Evolutionary conservation across 163 green algal species (phyloP), one percentile per base, ranked within the genome.

Genomic region (Chloromonas sp.): DNA sequence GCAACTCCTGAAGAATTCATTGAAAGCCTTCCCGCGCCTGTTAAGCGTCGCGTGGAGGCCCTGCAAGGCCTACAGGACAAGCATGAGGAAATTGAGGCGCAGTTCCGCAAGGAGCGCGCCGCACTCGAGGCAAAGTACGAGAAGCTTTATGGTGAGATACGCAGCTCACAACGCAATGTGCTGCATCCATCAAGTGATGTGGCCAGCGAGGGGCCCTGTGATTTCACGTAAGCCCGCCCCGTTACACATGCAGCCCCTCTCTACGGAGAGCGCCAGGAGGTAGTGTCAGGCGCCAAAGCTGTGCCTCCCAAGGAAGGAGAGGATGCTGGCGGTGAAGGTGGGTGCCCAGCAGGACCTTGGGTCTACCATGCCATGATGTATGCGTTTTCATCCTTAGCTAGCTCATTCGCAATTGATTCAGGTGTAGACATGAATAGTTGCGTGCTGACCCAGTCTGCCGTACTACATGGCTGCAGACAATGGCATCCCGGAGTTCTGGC

Each of bases 401-500:
- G 36, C 36, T 36, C 36, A 36, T 36, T 36, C 36, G 36, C 36
- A 36, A 36, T 36, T 36, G 36, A 36, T 36, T 36, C 36, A 36
- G 36, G 36, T 36, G 36, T 36, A 36, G 36, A 36, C 36, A 36
- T 36, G 36, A 36, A 36, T 36, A 36, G 36, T 36, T 36, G 36
- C 36, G 36, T 36, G 36, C 36, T 36, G 36, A 36, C 36, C 36
- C 36, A 36, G 36, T 36, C 36, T 36, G 36, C 36, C 36, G 36
- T 36, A 36, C 36, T 36, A 36, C 36, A 36, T 36, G 36, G 36
- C 5, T 70, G 71, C 82, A 85, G 82, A 81, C 70, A 92, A 90
- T 81, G 93, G 93, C 84, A 93, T 96, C 66, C 94, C 94, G 2
- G 89, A 95, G 66, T 97, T 97, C 87, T 97, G 94, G 94, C 85